Percentiles rank a stretch among this genome's conserved stretches.
phyloP scores from a whole-genome alignment of 257 asterid species.

The Solanum habrochaites region DNA sequence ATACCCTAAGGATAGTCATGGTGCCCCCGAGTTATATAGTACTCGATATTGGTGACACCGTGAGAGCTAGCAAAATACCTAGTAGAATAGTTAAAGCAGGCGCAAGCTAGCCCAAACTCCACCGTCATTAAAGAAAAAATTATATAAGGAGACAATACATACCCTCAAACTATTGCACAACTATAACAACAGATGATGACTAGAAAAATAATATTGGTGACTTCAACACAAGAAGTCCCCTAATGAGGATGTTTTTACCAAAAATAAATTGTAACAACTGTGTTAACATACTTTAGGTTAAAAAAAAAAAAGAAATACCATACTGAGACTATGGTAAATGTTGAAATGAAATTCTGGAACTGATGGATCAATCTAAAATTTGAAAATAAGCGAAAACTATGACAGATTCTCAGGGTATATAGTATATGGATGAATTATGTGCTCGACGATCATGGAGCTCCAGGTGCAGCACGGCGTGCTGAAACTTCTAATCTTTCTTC shows the following conservation, averaged over 20 bases:
- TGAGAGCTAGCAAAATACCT: background rate
- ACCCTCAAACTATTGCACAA: background rate
- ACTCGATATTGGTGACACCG: background rate
- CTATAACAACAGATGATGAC: background rate
- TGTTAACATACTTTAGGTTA: background rate
- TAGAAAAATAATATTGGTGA: background rate
- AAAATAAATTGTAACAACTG: background rate
- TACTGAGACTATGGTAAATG: background rate
- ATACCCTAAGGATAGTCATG: background rate
- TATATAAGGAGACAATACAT: background rate
- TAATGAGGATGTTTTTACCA: background rate
- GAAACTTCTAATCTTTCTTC: slow-evolving; percentile 44
- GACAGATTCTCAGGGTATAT: background rate
- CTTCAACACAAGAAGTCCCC: background rate
- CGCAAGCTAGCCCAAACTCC: background rate
- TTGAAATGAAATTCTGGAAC: background rate
- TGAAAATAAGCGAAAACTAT: background rate
- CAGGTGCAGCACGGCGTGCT: background rate
- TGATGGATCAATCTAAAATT: background rate
- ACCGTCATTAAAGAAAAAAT: background rate
- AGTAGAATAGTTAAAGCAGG: background rate
- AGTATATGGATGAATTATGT: background rate
- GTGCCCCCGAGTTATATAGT: background rate
- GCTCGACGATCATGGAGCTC: background rate
- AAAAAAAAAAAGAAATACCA: background rate